Percentiles rank a stretch among this genome's conserved stretches.
Evolutionary conservation across 768 basidiomycete genomes (phyloP).

Genomic region (Rhizopogon roseolus): DNA sequence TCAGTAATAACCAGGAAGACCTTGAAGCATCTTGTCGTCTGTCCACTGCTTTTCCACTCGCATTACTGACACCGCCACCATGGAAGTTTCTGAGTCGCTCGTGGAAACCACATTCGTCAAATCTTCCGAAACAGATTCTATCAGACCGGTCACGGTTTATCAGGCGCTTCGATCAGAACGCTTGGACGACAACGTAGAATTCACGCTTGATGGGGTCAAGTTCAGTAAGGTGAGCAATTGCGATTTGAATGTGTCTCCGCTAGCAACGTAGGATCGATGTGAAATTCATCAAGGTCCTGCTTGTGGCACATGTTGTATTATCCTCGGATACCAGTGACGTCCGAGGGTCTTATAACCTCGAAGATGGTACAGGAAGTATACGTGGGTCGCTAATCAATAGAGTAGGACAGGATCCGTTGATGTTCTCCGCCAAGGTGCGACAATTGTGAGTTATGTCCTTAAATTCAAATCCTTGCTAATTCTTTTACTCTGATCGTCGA

Average conservation of each 20-base stretch:
- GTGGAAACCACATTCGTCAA: conserved; percentile 4
- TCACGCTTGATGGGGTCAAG: conserved; percentile 41
- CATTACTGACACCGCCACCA: background rate
- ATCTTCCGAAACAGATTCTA: conserved; percentile 4
- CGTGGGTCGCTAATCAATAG: background rate
- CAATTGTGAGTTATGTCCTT: background rate
- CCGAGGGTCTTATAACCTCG: conserved; percentile 17
- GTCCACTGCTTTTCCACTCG: background rate
- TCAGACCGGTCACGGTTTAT: conserved; percentile 51
- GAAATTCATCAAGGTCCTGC: conserved; percentile 30
- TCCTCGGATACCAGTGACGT: conserved; percentile 10
- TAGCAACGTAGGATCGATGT: background rate
- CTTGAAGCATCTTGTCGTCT: background rate
- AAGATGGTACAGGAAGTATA: conserved; percentile 35
- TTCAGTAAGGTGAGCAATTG: conserved; percentile 28
- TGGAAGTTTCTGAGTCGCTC: conserved; percentile 7
- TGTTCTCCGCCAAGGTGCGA: conserved; percentile 9
- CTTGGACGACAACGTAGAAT: conserved; percentile 35
- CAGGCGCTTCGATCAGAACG: conserved; percentile 45
- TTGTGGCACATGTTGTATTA: conserved; percentile 42
- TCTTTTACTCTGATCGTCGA: background rate
- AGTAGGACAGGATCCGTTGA: conserved; percentile 7
- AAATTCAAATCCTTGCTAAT: background rate
- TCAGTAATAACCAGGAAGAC: background rate
- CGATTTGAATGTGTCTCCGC: background rate